Percentiles rank a stretch among this genome's conserved stretches.
Conservation (phyloP, 2,329 filamentous ascomycete genomes). For the Clarireedia monteithiana region DNA sequence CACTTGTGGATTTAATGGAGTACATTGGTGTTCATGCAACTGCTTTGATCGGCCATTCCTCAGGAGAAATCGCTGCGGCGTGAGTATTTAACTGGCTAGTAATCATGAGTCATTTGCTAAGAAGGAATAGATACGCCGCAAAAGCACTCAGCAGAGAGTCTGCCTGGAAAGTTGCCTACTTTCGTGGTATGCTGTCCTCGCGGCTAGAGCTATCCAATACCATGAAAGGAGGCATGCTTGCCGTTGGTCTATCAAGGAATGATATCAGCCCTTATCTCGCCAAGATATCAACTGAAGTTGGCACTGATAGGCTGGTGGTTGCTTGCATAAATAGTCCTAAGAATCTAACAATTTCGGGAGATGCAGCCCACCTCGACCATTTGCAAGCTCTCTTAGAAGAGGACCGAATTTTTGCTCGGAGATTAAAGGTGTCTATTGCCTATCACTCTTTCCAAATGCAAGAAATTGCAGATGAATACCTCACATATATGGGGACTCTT, state of each 20-base stretch:
- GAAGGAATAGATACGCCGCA: slow-evolving; percentile 9
- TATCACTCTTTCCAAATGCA: slow-evolving; percentile 12
- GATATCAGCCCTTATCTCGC: background rate
- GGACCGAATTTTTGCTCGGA: background rate
- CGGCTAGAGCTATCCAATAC: background rate
- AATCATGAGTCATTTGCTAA: no score
- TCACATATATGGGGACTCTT: background rate
- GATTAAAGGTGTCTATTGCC: background rate
- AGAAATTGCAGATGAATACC: background rate
- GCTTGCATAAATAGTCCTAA: slow-evolving; percentile 26
- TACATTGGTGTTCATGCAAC: slow-evolving; percentile 33
- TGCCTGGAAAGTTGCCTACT: slow-evolving; percentile 5
- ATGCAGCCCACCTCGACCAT: background rate
- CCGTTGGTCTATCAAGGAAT: background rate
- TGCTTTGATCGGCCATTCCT: slow-evolving; percentile 37
- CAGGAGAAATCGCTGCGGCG: slow-evolving; percentile 35
- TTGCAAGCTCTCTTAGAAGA: background rate
- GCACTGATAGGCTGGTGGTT: slow-evolving; percentile 12
- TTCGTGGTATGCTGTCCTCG: background rate
- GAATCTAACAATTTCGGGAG: slow-evolving; percentile 24
- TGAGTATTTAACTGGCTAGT: background rate
- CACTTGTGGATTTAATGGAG: slow-evolving; percentile 35
- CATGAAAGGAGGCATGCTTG: background rate
- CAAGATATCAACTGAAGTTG: background rate
- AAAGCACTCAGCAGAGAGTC: slow-evolving; percentile 23